These are phyloP conservation scores for Candida alai DNA, from an alignment of 805 yeast genomes.

Conservation along the genomic window DNA sequence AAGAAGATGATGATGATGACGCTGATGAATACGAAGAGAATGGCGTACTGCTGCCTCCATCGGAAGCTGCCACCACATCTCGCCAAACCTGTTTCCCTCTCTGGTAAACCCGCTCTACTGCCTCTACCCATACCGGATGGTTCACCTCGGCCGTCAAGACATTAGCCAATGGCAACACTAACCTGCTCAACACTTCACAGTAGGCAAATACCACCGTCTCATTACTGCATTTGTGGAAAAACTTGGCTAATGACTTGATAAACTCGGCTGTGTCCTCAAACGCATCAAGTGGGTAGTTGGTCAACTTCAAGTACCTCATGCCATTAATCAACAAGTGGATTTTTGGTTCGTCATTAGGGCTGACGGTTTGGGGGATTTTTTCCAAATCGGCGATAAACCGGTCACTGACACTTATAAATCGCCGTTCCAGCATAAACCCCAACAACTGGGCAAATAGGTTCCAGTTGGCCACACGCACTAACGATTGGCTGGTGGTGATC, in stretches of 20 bases:
- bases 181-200: conserved; percentile 74
- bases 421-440: conserved; percentile 84
- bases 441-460: conserved; percentile 80
- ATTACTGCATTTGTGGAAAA: conserved; percentile 63
- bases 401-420: conserved; percentile 87
- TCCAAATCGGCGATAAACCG: conserved; percentile 91
- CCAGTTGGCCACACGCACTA: conserved; percentile 91
- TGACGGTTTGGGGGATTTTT: conserved; percentile 51
- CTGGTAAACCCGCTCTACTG: conserved; percentile 59
- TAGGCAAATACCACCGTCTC: conserved; percentile 70
- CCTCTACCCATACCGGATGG: conserved; percentile 92
- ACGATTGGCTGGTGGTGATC: conserved; percentile 51
- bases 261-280: conserved; percentile 95
- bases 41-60: neutral
- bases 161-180: conserved; percentile 80
- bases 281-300: conserved; percentile 80
- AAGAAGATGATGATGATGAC: neutral
- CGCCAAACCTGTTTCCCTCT: conserved; percentile 46
- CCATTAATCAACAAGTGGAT: conserved; percentile 80
- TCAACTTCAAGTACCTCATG: conserved; percentile 78
- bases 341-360: conserved; percentile 46
- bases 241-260: conserved; percentile 78
- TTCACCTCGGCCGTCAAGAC: conserved; percentile 89
- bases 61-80: conserved; percentile 13
- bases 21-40: neutral